Evolutionary conservation across 495 filamentous ascomycete genomes (phyloP).

Genomic region (Gamarada debralockiae): DNA sequence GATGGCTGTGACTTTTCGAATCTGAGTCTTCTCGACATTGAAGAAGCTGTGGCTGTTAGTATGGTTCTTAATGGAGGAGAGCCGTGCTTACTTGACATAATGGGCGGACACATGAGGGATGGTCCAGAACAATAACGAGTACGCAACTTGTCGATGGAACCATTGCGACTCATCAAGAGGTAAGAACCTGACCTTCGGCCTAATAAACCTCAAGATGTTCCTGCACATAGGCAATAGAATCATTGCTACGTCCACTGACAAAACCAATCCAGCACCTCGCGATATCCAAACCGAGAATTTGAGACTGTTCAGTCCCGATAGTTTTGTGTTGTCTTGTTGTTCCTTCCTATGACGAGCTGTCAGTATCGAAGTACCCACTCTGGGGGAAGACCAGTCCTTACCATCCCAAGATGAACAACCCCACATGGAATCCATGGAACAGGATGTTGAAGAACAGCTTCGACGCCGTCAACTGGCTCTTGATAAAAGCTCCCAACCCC

Average conservation of each 20-base stretch:
- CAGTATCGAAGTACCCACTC: neutral
- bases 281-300: conserved; percentile 93
- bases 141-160: conserved; percentile 96
- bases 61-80: neutral
- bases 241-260: conserved; percentile 79
- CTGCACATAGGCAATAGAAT: conserved; percentile 94
- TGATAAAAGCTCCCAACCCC: conserved; percentile 21
- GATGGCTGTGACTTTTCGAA: conserved; percentile 77
- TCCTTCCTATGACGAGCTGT: conserved; percentile 59
- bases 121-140: conserved; percentile 78
- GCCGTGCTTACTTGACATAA: conserved; percentile 84
- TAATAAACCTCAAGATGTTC: conserved; percentile 75
- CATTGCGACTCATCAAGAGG: conserved; percentile 93
- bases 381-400: conserved; percentile 38
- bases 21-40: conserved; percentile 84
- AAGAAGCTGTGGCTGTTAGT: conserved; percentile 67
- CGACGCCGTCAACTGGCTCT: conserved; percentile 57
- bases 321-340: conserved; percentile 59
- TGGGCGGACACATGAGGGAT: conserved; percentile 74
- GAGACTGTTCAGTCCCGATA: conserved; percentile 77
- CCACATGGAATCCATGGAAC: conserved; percentile 82
- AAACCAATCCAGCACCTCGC: conserved; percentile 79
- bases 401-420: conserved; percentile 86
- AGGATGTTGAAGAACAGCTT: conserved; percentile 79
- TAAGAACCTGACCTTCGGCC: conserved; percentile 83